A percentile compares a stretch with the other conserved stretches of the same genome.
Evolutionary conservation across 306 rosid genomes (phyloP).

Genomic region (Trifolium repens): DNA sequence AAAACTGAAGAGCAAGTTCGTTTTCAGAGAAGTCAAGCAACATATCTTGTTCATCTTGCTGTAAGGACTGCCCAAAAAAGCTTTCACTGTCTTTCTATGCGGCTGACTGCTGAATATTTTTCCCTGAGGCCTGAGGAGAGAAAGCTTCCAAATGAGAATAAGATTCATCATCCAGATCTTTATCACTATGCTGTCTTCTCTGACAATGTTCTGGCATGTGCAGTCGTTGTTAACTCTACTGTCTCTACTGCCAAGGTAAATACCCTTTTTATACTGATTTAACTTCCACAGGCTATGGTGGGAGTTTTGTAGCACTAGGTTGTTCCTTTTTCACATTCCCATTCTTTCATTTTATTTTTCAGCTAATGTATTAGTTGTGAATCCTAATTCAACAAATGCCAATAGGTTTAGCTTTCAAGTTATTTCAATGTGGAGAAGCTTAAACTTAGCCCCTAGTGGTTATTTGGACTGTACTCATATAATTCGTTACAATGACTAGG

Average conservation of each 20-base stretch:
- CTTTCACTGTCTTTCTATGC: constrained; percentile 48
- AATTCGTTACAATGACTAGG: too few relatives aligned
- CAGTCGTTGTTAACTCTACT: constrained; percentile 43
- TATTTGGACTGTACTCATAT: neutral
- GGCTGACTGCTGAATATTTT: constrained; percentile 43
- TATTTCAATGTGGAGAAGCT: constrained; percentile 25
- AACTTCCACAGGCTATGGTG: neutral
- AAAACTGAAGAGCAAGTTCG: constrained; percentile 42
- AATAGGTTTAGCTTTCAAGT: constrained; percentile 22
- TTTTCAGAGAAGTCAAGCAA: constrained; percentile 36
- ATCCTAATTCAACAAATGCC: neutral
- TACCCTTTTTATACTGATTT: neutral
- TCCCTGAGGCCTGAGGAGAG: constrained; percentile 40
- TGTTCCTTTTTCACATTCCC: neutral
- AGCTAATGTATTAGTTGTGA: constrained; percentile 6
- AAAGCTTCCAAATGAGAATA: constrained; percentile 41
- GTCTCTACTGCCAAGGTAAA: constrained; percentile 39
- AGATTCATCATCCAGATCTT: constrained; percentile 37
- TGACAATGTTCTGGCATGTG: constrained; percentile 47
- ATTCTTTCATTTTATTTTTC: constrained; percentile 16
- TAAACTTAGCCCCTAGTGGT: neutral
- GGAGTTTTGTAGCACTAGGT: neutral
- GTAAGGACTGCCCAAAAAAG: constrained; percentile 41
- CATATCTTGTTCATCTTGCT: constrained; percentile 45
- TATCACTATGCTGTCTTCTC: constrained; percentile 45